Evolutionary conservation across 2,329 filamentous ascomycete species (phyloP), one percentile per base, ranked within the genome.

Genomic region (Exophiala calicioides): DNA sequence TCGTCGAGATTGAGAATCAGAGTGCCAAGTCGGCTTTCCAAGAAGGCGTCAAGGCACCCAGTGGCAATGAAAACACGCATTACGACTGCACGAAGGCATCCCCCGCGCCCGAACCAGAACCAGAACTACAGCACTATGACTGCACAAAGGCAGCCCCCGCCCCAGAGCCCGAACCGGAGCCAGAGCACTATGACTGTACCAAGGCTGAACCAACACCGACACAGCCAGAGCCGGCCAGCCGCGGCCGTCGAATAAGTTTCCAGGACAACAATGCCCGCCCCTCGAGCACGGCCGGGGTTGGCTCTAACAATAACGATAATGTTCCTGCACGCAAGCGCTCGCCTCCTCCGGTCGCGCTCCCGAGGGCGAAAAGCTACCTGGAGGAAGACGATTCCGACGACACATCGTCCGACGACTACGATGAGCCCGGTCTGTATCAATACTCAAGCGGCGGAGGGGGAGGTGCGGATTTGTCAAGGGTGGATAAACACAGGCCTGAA

Each of bases 1-100:
- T 58, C 20, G 53, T 58, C 32, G 52, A 58, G 35, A 58, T 58
- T 20, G 53, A 56, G 36, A 56, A 58, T 35, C 37, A 49, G 26
- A 41, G 33, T n/a, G 52, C 50, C 19, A 48, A 52, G 15, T 50
- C 46, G 1, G 27, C 24, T 2, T 56, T 53, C 26, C 20, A 42
- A 12, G 47, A 53, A 40, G 50, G 39, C n/a, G 30, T 16, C 21
- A 39, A 46, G 18, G 24, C 46, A 4, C 44, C 51, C 3, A 44
- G 39, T 29, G 29, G 42, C 10, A 31, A 53, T 13, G 46, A n/a
- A 26, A 15, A 40, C 15, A 34, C 42, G 18, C 50, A 53, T 15
- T 56, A 49, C 29, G 50, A 51, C 30, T 49, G 47, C 29, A 41
- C 50, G 15, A 38, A 35, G 13, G n/a, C 46, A 10, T 39, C 31